phyloP scores from a whole-genome alignment of 768 basidiomycete genomes.

The Cyclocybe cylindracea region DNA sequence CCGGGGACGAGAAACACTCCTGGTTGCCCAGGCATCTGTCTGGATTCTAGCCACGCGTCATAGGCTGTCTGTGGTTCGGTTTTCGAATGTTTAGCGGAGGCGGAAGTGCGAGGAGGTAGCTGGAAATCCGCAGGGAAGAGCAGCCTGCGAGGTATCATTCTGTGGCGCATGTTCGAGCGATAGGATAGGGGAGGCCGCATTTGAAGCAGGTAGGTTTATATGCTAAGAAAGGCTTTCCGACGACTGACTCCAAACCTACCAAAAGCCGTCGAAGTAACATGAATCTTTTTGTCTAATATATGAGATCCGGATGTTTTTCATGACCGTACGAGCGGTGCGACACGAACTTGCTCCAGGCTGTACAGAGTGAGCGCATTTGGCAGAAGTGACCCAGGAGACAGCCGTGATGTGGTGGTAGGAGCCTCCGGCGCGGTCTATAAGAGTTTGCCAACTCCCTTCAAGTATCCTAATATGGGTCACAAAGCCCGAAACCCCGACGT shows the following conservation, averaged over 20 bases:
- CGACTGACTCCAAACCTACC: conserved; percentile 26
- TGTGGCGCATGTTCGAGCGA: conserved; percentile 40
- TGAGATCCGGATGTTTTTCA: conserved; percentile 47
- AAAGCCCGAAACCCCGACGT: conserved; percentile 26
- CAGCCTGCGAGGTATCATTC: conserved; percentile 34
- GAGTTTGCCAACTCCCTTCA: conserved; percentile 30
- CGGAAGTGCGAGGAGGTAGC: conserved; percentile 25
- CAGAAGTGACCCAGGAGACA: conserved; percentile 41
- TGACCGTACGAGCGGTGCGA: conserved; percentile 48
- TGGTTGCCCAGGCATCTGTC: conserved; percentile 47
- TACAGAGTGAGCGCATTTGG: conserved; percentile 46
- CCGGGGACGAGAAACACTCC: conserved; percentile 60
- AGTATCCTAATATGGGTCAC: conserved; percentile 32
- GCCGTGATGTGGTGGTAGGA: conserved; percentile 18
- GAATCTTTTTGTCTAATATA: conserved; percentile 38
- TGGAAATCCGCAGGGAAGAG: conserved; percentile 39
- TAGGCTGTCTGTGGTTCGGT: conserved; percentile 35
- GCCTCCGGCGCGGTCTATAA: conserved; percentile 18
- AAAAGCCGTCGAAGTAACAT: conserved; percentile 21
- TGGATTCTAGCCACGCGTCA: conserved; percentile 62
- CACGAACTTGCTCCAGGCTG: conserved; percentile 32
- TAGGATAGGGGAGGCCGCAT: conserved; percentile 34
- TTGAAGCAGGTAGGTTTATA: conserved; percentile 27
- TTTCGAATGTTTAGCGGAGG: conserved; percentile 20
- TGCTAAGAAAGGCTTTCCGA: conserved; percentile 20